Evolutionary conservation across 2,329 filamentous ascomycete genomes (phyloP), one percentile per base, ranked within the genome.

Genomic region (Exophiala xenobiotica): DNA sequence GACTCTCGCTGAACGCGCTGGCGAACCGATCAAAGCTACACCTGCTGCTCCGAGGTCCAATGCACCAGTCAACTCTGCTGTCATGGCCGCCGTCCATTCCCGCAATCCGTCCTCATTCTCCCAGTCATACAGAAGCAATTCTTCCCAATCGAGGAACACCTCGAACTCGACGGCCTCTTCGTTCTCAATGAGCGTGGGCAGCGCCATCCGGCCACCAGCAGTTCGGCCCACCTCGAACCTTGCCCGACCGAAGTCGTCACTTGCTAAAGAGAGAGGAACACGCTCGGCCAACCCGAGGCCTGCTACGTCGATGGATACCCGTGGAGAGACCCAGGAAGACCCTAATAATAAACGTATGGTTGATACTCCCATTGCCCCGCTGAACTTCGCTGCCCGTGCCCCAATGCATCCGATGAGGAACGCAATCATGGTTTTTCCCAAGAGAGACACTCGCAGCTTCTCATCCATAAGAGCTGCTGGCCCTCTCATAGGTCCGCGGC

Each of bases 121-220:
- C 0, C 65, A 67, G 27, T 68, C 71, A 14, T 70, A 70, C 26
- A 74, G 75, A 58, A 67, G 71, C 50, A 68, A 65, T 50, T 68
- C 69, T 49, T 66, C 65, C 49, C 67, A 71, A 26, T 72, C 76
- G 70, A 52, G 71, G 63, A 68, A 70, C 61, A 69, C 67, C 41
- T 70, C 72, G 42, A 70, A 72, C 46, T 75, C 70, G 56, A 75
- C 67, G 40, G 69, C 72, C 42, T 70, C 72, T 46, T 75, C 70
- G 54, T 82, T 83, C 56, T 75, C 79, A 11, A 79, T 75, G 54
- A 85, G 80, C 61, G 67, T 82, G 22, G 81, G 83, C 1, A 74
- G 77, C 9, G 75, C 74, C 11, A 60, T 67, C 14, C 77, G 81
- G 57, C 73, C 78, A 11, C 68, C 71, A 4, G 67, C 72, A 14